These are phyloP conservation scores for Houttuynia cordata DNA, from an alignment of 164 flowering plant genomes.

Conservation along the genomic window DNA sequence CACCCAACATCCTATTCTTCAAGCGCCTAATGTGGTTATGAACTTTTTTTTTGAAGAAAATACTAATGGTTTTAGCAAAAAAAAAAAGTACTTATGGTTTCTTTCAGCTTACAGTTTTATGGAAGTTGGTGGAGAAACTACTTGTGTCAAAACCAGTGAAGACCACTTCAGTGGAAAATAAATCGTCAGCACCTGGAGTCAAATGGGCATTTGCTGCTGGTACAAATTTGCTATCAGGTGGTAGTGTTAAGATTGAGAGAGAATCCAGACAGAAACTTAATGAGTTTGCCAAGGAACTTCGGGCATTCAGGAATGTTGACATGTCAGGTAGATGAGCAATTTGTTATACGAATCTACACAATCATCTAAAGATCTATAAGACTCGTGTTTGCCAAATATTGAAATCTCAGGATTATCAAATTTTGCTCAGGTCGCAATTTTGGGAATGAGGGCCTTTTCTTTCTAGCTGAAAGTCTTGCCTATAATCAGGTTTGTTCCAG, in stretches of 20 bases:
- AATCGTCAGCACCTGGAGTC: conserved; percentile 38
- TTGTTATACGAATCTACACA: neutral
- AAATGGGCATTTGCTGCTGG: conserved; percentile 75
- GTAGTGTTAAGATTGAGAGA: conserved; percentile 40
- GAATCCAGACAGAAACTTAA: conserved; percentile 65
- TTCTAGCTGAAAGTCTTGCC: conserved; percentile 86
- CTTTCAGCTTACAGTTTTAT: conserved; percentile 86
- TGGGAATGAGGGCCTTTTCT: conserved; percentile 93
- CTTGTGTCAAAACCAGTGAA: conserved; percentile 38
- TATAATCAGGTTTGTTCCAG: conserved; percentile 61
- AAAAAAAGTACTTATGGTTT: too few species aligned
- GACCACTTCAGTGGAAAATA: conserved; percentile 28
- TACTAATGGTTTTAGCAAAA: too few species aligned
- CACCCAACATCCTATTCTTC: too few species aligned
- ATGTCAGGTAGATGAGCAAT: conserved; percentile 63
- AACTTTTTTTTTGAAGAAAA: neutral
- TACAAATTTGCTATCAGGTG: conserved; percentile 52
- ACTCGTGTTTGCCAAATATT: neutral
- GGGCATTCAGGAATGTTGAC: conserved; percentile 63
- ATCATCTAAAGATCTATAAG: neutral
- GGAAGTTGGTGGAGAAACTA: conserved; percentile 76
- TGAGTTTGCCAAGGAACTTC: conserved; percentile 76
- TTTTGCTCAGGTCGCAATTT: conserved; percentile 64
- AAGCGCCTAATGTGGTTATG: neutral
- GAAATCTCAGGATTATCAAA: neutral